Conservation (phyloP, 306 rosid species). For the Ceratonia siliqua region DNA sequence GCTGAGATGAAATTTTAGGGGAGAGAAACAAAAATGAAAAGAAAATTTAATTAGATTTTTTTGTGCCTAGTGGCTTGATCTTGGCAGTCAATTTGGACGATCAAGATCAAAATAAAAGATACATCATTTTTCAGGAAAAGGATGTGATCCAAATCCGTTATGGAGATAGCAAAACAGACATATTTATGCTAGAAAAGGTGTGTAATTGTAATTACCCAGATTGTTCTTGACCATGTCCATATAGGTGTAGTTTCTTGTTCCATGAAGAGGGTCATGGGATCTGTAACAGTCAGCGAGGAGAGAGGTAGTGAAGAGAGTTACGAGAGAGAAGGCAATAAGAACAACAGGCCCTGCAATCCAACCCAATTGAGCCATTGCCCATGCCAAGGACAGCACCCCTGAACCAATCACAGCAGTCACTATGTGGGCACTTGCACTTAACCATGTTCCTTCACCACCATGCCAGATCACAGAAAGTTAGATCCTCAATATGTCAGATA, state of each 20-base stretch:
- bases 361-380: slow-evolving; percentile 50
- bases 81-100: too few relatives aligned
- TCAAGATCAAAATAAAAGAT: too few relatives aligned
- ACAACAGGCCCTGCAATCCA: slow-evolving; percentile 37
- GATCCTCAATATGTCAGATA: neutral
- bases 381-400: slow-evolving; percentile 46
- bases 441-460: slow-evolving; percentile 44
- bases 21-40: too few relatives aligned
- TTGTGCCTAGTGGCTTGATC: too few relatives aligned
- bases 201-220: slow-evolving; percentile 35
- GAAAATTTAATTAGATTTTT: too few relatives aligned
- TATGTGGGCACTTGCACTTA: slow-evolving; percentile 48
- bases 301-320: slow-evolving; percentile 31
- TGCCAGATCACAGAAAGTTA: neutral
- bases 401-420: slow-evolving; percentile 50
- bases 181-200: too few relatives aligned
- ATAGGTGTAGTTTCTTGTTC: slow-evolving; percentile 38
- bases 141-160: too few relatives aligned
- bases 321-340: neutral
- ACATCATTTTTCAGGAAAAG: too few relatives aligned
- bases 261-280: slow-evolving; percentile 42
- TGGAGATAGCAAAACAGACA: too few relatives aligned
- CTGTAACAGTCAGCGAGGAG: slow-evolving; percentile 41
- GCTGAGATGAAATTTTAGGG: too few relatives aligned
- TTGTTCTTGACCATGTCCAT: slow-evolving; percentile 32